Evolutionary conservation across 1,284 basidiomycete species (phyloP).

Genomic region (Schizophyllum amplum): DNA sequence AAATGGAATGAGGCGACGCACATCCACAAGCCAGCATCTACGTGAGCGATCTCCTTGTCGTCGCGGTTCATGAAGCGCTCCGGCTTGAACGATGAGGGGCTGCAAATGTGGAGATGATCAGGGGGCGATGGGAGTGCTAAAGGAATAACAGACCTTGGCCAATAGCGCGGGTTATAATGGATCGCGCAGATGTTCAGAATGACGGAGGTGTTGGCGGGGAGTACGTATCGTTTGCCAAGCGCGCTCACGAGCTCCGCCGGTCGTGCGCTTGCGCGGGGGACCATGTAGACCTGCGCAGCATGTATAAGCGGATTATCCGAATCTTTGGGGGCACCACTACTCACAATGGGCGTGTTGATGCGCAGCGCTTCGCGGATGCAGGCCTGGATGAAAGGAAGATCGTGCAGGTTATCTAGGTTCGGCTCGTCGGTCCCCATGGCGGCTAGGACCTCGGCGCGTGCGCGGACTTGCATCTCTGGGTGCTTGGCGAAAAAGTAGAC

Average conservation of each 20-base stretch:
- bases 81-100: constrained; percentile 4
- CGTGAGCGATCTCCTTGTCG: constrained; percentile 1
- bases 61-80: constrained; percentile 3
- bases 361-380: constrained; percentile 26
- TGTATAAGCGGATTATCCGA: neutral
- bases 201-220: constrained; percentile 14
- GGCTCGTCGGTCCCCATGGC: constrained; percentile 17
- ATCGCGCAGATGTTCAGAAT: constrained; percentile 22
- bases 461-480: constrained; percentile 19
- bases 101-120: neutral
- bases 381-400: constrained; percentile 20
- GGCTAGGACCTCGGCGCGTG: constrained; percentile 20
- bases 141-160: constrained; percentile 2
- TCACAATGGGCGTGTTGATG: constrained; percentile 22
- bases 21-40: constrained; percentile 3
- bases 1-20: neutral
- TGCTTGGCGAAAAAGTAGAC: constrained; percentile 24
- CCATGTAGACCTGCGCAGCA: constrained; percentile 12
- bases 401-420: constrained; percentile 16
- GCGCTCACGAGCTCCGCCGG: constrained; percentile 13
- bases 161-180: constrained; percentile 20
- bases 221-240: constrained; percentile 11
- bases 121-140: too few relatives aligned
- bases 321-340: neutral
- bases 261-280: constrained; percentile 18